Evolutionary conservation across 2,329 filamentous ascomycete genomes (phyloP).

Genomic region (Fonsecaea erecta): DNA sequence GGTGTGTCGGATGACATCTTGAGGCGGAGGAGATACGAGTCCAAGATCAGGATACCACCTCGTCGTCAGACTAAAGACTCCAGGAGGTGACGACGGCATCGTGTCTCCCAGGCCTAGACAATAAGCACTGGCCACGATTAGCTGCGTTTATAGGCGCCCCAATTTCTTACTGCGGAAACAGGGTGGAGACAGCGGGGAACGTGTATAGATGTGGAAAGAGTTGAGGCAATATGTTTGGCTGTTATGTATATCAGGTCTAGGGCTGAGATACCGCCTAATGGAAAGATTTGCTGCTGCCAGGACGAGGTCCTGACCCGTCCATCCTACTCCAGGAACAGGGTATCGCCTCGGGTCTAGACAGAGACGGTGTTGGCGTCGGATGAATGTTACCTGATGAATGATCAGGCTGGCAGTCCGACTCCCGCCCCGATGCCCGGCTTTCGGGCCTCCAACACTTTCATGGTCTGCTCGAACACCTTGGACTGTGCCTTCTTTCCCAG

Average conservation of each 20-base stretch:
- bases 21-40: background rate
- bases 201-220: background rate
- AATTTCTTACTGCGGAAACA: background rate
- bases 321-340: too few relatives aligned
- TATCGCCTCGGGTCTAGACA: background rate
- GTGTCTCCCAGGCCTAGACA: background rate
- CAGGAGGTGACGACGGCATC: background rate
- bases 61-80: background rate
- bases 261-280: background rate
- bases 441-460: constrained; percentile 48
- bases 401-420: constrained; percentile 14
- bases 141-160: background rate
- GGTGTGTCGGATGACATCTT: background rate
- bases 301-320: too few relatives aligned
- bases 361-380: background rate
- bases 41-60: background rate
- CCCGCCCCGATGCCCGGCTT: constrained; percentile 42
- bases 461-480: constrained; percentile 52
- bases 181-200: background rate
- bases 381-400: background rate
- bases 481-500: constrained; percentile 46
- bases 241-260: too few relatives aligned
- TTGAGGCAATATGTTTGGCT: background rate
- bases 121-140: background rate
- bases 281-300: background rate